Percentiles rank a stretch among this genome's conserved stretches.
Conservation (phyloP, 768 basidiomycete species). For the Tricholoma sp. region DNA sequence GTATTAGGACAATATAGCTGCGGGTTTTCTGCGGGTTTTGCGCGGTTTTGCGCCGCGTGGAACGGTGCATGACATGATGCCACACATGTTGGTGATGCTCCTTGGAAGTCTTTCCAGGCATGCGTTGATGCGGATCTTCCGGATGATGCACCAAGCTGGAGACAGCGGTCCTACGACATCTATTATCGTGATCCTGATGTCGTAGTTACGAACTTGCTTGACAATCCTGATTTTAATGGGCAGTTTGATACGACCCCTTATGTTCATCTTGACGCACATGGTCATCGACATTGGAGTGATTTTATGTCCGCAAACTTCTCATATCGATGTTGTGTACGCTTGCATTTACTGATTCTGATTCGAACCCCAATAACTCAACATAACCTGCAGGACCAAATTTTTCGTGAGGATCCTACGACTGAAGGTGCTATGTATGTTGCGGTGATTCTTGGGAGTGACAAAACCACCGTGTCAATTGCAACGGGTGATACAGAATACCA, state of each 20-base stretch:
- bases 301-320: too few species aligned
- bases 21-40: too few species aligned
- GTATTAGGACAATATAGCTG: too few species aligned
- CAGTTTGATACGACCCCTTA: neutral
- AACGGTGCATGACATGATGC: too few species aligned
- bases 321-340: neutral
- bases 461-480: neutral
- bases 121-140: neutral
- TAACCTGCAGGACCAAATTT: neutral
- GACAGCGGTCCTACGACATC: too few species aligned
- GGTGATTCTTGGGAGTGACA: neutral
- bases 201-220: neutral
- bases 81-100: constrained; percentile 13
- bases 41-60: too few species aligned
- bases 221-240: neutral
- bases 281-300: neutral
- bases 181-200: too few species aligned
- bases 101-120: neutral
- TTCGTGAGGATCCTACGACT: neutral
- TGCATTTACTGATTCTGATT: neutral
- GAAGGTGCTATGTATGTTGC: neutral
- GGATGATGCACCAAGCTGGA: neutral
- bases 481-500: neutral
- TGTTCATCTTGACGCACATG: neutral
- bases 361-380: too few species aligned